Evolutionary conservation across 2,329 filamentous ascomycete genomes (phyloP).

Genomic region (Phyllosticta citriasiana): DNA sequence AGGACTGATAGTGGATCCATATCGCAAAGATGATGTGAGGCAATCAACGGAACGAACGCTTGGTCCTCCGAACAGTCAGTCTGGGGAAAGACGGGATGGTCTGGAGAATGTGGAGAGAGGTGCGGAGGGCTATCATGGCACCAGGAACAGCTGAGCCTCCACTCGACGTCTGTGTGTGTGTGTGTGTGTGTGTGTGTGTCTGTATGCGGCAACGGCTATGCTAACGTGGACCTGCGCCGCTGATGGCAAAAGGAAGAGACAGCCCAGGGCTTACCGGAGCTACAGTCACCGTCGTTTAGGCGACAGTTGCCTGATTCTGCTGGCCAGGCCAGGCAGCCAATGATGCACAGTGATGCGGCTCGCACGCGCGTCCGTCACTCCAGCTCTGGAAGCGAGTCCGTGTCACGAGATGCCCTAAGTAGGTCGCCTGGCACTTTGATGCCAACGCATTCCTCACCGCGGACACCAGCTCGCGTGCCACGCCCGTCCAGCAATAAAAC

Average conservation of each 20-base stretch:
- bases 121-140: not conserved
- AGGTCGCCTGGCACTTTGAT: not conserved
- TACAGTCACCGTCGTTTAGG: not conserved
- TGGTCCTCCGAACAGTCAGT: not conserved
- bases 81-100: not conserved
- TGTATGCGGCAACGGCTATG: not conserved
- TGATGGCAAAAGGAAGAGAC: not conserved
- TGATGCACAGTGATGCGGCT: not conserved
- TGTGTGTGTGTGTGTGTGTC: not conserved
- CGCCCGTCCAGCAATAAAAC: not conserved
- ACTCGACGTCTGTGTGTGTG: not conserved
- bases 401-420: not conserved
- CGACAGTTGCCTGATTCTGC: not conserved
- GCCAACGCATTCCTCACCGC: not conserved
- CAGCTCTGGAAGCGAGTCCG: not conserved
- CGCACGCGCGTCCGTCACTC: not conserved
- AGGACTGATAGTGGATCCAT: conserved; percentile 10
- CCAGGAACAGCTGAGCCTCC: not conserved
- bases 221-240: not conserved
- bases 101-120: not conserved
- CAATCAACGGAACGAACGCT: not conserved
- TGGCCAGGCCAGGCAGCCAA: not conserved
- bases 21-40: not conserved
- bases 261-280: not conserved
- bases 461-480: not conserved